These are phyloP conservation scores for Cutaneotrichosporon cutaneum DNA, from an alignment of 1,284 basidiomycete species.

Conservation along the genomic window DNA sequence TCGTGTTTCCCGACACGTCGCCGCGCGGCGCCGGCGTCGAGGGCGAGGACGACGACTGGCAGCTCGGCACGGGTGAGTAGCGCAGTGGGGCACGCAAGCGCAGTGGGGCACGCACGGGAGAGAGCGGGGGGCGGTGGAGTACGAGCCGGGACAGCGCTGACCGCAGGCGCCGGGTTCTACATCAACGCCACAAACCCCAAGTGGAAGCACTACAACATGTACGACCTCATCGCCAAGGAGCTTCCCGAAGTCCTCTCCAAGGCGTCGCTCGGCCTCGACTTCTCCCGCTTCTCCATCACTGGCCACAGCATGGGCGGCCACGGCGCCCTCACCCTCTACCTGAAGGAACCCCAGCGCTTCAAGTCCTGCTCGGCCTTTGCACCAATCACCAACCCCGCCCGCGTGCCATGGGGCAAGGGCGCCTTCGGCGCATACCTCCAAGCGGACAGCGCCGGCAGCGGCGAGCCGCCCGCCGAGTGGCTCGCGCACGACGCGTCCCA, in stretches of 20 bases:
- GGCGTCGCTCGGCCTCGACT: constrained; percentile 61
- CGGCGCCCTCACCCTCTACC: constrained; percentile 88
- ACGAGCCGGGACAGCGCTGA: background rate
- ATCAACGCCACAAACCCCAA: constrained; percentile 78
- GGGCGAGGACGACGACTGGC: constrained; percentile 85
- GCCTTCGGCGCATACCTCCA: constrained; percentile 85
- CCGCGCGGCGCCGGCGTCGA: constrained; percentile 88
- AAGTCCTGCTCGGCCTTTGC: constrained; percentile 91
- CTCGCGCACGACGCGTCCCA: constrained; percentile 76
- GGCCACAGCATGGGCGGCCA: constrained; percentile 95
- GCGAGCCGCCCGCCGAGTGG: constrained; percentile 56
- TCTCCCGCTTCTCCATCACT: constrained; percentile 63
- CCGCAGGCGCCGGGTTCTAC: constrained; percentile 84
- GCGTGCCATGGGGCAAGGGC: constrained; percentile 87
- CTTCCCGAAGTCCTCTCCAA: constrained; percentile 72
- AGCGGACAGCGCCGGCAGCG: constrained; percentile 40
- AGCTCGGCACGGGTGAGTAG: constrained; percentile 72
- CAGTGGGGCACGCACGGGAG: background rate
- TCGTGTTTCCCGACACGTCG: constrained; percentile 95
- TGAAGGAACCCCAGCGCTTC: constrained; percentile 68
- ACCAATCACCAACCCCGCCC: constrained; percentile 84
- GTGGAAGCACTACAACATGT: constrained; percentile 91
- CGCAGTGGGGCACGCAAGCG: background rate
- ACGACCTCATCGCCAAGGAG: constrained; percentile 75
- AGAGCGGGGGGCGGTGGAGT: background rate